phyloP scores from a whole-genome alignment of 768 basidiomycete species.

The Dioszegia crocea region DNA sequence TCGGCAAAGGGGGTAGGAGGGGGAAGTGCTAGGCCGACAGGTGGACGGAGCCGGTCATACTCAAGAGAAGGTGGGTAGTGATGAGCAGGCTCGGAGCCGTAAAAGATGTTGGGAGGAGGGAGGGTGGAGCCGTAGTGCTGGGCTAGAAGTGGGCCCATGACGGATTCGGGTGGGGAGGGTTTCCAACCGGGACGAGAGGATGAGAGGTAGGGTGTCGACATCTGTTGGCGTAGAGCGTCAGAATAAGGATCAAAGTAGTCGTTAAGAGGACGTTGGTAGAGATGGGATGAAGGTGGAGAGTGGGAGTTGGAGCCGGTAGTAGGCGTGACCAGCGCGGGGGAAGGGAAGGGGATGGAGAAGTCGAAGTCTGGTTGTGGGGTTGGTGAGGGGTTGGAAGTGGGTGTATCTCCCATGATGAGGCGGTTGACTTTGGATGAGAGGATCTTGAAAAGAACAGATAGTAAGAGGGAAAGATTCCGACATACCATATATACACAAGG shows the following conservation, averaged over 20 bases:
- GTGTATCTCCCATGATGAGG: neutral
- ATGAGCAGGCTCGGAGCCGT: neutral
- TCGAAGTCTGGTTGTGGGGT: neutral
- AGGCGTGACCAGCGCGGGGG: neutral
- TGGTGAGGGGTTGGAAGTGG: neutral
- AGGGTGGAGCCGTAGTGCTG: neutral
- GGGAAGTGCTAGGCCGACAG: neutral
- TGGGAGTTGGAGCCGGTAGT: neutral
- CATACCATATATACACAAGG: no score
- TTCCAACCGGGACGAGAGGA: neutral
- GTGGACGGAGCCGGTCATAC: conserved; percentile 3
- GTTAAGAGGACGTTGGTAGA: neutral
- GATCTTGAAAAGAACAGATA: no score
- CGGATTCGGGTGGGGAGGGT: neutral
- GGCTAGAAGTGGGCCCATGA: neutral
- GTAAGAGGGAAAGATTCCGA: no score
- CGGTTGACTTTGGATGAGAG: neutral
- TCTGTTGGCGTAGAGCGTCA: neutral
- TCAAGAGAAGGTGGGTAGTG: neutral
- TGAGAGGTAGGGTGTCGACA: neutral
- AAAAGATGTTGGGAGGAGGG: conserved; percentile 22
- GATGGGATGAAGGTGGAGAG: neutral
- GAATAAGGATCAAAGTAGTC: neutral
- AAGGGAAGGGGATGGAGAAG: conserved; percentile 1
- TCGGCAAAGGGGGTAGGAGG: neutral